phyloP scores from a whole-genome alignment of 192 early-diverging fungal species.

The Chytriomyces sp. region DNA sequence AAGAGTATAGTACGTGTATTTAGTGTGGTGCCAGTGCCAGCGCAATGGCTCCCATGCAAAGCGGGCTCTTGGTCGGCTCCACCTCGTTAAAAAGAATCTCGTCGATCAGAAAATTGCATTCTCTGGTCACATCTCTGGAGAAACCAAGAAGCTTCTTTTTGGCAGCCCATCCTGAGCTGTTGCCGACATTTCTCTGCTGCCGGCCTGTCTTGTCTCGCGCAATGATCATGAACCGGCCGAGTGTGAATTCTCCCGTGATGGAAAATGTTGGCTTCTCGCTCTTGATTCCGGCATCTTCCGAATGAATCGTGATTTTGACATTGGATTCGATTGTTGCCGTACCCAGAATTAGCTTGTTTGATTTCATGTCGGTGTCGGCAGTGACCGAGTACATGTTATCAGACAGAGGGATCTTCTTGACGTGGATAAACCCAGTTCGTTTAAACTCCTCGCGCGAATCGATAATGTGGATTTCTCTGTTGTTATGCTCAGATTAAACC shows the following conservation, averaged over 20 bases:
- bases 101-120: conserved; percentile 27
- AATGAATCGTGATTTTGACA: conserved; percentile 13
- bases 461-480: conserved; percentile 1
- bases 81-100: conserved; percentile 13
- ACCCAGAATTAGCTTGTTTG: conserved; percentile 8
- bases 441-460: conserved; percentile 19
- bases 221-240: conserved; percentile 26
- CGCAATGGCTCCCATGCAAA: conserved; percentile 5
- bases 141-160: neutral
- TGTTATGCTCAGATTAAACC: neutral
- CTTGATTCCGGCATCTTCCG: neutral
- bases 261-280: conserved; percentile 30
- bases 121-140: neutral
- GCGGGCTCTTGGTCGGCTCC: neutral
- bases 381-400: neutral
- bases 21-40: neutral
- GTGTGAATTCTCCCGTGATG: conserved; percentile 27
- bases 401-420: neutral
- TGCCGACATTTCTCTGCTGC: conserved; percentile 25
- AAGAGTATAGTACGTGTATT: neutral
- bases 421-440: conserved; percentile 15
- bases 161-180: conserved; percentile 15
- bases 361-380: conserved; percentile 9
- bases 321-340: conserved; percentile 12
- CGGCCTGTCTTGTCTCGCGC: neutral